Conservation (phyloP, 257 asterid genomes). For the Nicotiana paniculata region DNA sequence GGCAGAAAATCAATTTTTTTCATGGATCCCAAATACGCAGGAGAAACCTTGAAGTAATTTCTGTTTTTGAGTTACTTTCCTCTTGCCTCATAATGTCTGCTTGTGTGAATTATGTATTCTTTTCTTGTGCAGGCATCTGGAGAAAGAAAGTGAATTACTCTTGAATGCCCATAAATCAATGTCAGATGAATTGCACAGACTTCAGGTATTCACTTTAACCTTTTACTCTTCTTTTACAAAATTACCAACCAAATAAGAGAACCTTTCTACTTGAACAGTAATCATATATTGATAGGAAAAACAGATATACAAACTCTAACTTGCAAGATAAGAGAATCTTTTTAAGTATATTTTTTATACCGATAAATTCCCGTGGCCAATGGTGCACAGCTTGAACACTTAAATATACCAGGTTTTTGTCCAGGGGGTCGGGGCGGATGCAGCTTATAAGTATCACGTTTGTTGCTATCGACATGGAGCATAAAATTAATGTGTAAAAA, state of each 20-base stretch:
- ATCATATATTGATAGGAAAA: no score
- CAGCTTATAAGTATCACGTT: no score
- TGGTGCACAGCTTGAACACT: no score
- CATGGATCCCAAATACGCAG: slow-evolving; percentile 8
- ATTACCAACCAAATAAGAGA: no score
- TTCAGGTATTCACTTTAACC: slow-evolving; percentile 40
- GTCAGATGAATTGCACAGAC: slow-evolving; percentile 72
- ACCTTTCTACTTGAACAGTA: neutral
- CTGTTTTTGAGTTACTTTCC: neutral
- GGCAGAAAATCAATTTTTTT: neutral
- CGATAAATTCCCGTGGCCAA: no score
- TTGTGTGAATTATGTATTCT: neutral
- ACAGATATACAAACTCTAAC: no score
- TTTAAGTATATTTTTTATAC: no score
- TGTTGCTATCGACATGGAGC: no score
- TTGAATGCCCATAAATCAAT: slow-evolving; percentile 54
- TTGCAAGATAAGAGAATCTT: neutral
- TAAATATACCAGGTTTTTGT: no score
- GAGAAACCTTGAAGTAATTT: slow-evolving; percentile 2
- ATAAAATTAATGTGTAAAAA: no score
- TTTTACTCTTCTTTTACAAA: neutral
- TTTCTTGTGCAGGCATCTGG: slow-evolving; percentile 57
- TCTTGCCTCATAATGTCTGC: neutral
- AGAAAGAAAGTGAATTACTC: slow-evolving; percentile 66
- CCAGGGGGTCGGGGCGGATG: no score